phyloP scores from a whole-genome alignment of 768 basidiomycete species.

The Lactarius vividus region DNA sequence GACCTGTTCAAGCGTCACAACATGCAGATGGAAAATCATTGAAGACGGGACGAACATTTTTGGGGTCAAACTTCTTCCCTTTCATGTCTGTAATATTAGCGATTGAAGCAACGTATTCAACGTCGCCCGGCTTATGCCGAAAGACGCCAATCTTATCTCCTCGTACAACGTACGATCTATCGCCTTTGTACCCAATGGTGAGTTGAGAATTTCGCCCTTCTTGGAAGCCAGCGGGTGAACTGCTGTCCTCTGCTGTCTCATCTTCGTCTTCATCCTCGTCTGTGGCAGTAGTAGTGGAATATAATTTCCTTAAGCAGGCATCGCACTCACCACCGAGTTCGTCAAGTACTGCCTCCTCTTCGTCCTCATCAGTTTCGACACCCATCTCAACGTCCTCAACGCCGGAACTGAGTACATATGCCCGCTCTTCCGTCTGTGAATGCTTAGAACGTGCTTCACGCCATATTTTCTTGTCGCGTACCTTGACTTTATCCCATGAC shows the following conservation, averaged over 20 bases:
- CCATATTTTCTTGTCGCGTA: slow-evolving; percentile 31
- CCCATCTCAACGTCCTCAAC: slow-evolving; percentile 88
- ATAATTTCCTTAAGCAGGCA: slow-evolving; percentile 17
- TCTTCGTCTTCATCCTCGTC: slow-evolving; percentile 25
- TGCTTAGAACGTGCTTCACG: slow-evolving; percentile 36
- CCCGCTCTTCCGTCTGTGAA: slow-evolving; percentile 67
- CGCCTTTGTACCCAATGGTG: slow-evolving; percentile 93
- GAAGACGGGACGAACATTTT: slow-evolving; percentile 55
- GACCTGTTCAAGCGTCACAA: slow-evolving; percentile 48
- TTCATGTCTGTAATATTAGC: slow-evolving; percentile 75
- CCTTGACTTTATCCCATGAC: slow-evolving; percentile 81
- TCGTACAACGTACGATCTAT: slow-evolving; percentile 89
- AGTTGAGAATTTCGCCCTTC: slow-evolving; percentile 84
- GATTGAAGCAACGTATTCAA: slow-evolving; percentile 87
- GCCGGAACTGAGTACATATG: slow-evolving; percentile 72
- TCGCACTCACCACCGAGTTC: slow-evolving; percentile 59
- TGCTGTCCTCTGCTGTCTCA: slow-evolving; percentile 30
- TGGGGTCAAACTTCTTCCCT: slow-evolving; percentile 82
- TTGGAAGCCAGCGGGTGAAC: slow-evolving; percentile 32
- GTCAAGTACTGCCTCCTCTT: slow-evolving; percentile 69
- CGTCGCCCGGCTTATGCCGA: slow-evolving; percentile 64
- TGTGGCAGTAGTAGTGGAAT: neutral
- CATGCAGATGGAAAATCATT: slow-evolving; percentile 1
- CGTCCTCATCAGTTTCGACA: slow-evolving; percentile 66
- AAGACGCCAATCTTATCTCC: slow-evolving; percentile 93